Evolutionary conservation across 768 basidiomycete species (phyloP), one percentile per base, ranked within the genome.

Genomic region (Pisolithus albus): DNA sequence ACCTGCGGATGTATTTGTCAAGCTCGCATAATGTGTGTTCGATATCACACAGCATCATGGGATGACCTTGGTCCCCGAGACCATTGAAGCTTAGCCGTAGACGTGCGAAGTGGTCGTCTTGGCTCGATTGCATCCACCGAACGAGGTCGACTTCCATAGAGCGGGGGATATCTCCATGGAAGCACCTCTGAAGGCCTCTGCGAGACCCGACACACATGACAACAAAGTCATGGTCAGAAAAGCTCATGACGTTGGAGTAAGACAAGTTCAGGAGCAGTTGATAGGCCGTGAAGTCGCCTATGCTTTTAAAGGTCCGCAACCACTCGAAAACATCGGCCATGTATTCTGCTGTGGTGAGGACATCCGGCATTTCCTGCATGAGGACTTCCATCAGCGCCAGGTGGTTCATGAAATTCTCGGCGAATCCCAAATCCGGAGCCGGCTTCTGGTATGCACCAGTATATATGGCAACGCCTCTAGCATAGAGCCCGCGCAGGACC

Each of bases 1-100:
- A 67, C 52, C 57, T 62, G 43, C 87, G 83, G 39, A 80, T 72
- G 60, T 89, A 90, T 61, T 89, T 87, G 68, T 88, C 85, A 42
- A 84, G 73, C 62, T 91, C 88, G 67, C 88, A 91, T 15, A 90
- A 67, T 1, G 82, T 73, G 62, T 91, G 88, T 69, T 91, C 88
- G 49, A 90, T 71, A 62, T 91, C 88, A 36, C 81, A 79, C 46
- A 88, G 68, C 57, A 76, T 74, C 73, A 85, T 79, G 7, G 78
- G 77, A 11, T 78, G 69, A 15, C 61, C 57, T 3, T 73, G 53
- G 0, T 75, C 72, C 16, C 82, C 80, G 10, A 84, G 67, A 16
- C 76, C 77, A 0, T 73, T 68, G 55, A 83, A 81, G 0, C 68
- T 51, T 39, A 84, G 60, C 4, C 80, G 79, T 32, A 86, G 70